Conservation (phyloP, 1,139 yeast genomes). For the Zhuliangozyma blackwelliae region DNA sequence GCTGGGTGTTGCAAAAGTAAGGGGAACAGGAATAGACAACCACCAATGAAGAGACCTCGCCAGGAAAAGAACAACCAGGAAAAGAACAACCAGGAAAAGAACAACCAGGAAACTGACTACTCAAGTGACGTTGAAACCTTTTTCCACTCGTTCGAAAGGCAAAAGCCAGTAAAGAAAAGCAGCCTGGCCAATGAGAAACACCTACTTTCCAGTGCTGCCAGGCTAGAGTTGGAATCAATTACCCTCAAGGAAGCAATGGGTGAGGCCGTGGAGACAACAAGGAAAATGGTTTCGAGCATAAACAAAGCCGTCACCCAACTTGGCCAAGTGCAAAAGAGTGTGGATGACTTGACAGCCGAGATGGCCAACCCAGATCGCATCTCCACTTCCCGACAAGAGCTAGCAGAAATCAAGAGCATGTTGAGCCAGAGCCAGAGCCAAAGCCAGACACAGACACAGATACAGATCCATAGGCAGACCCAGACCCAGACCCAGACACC, state of each 20-base stretch:
- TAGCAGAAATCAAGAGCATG: too few relatives aligned
- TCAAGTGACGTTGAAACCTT: slow-evolving; percentile 16
- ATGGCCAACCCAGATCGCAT: too few relatives aligned
- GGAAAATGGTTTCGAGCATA: too few relatives aligned
- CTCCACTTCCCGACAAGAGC: too few relatives aligned
- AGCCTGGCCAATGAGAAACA: background rate
- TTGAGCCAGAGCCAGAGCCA: too few relatives aligned
- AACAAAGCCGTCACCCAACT: too few relatives aligned
- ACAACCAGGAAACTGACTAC: slow-evolving; percentile 17
- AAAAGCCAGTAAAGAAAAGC: slow-evolving; percentile 1
- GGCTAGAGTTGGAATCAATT: slow-evolving; percentile 29
- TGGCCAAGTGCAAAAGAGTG: too few relatives aligned
- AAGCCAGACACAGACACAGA: too few relatives aligned
- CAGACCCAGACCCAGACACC: background rate
- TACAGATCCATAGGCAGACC: too few relatives aligned
- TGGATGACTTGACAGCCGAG: too few relatives aligned
- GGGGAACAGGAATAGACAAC: background rate
- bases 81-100: background rate
- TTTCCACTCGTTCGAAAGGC: slow-evolving; percentile 4
- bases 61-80: background rate
- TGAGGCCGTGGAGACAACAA: too few relatives aligned
- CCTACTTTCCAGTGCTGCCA: slow-evolving; percentile 20
- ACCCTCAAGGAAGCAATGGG: slow-evolving; percentile 19
- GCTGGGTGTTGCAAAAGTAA: slow-evolving; percentile 12
- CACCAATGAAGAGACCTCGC: too few relatives aligned